phyloP scores from a whole-genome alignment of 2,329 filamentous ascomycete species.

The Aspergillus melleus region DNA sequence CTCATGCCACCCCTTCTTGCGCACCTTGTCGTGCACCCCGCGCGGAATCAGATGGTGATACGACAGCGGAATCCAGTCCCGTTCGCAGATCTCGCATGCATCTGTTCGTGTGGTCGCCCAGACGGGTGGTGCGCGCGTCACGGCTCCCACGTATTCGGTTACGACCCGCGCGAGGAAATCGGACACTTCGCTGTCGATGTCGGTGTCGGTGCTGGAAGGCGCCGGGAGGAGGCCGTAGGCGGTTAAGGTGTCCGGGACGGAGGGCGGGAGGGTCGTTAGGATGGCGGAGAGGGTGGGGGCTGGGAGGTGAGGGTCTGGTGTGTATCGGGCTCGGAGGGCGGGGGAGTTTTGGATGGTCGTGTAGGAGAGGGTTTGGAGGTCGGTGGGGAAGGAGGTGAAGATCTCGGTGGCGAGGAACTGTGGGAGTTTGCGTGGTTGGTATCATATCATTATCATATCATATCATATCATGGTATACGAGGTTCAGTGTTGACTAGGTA shows the following conservation, averaged over 20 bases:
- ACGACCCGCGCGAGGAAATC: slow-evolving; percentile 65
- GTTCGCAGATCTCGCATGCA: slow-evolving; percentile 73
- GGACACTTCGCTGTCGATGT: slow-evolving; percentile 43
- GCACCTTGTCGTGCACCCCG: slow-evolving; percentile 70
- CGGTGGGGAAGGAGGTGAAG: slow-evolving; percentile 64
- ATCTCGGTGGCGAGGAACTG: slow-evolving; percentile 70
- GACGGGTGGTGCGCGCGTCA: slow-evolving; percentile 63
- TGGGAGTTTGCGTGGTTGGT: neutral
- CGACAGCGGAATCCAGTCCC: slow-evolving; percentile 72
- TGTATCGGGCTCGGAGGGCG: slow-evolving; percentile 56
- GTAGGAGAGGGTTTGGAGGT: slow-evolving; percentile 64
- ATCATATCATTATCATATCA: neutral
- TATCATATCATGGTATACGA: neutral
- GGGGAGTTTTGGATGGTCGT: slow-evolving; percentile 52
- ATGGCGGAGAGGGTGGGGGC: slow-evolving; percentile 52
- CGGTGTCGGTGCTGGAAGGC: slow-evolving; percentile 37
- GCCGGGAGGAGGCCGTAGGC: slow-evolving; percentile 64
- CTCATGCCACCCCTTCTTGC: slow-evolving; percentile 77
- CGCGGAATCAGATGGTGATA: slow-evolving; percentile 88
- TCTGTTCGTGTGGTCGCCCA: slow-evolving; percentile 58
- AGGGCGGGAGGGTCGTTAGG: slow-evolving; percentile 57
- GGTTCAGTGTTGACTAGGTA: too few relatives aligned
- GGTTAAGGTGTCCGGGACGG: slow-evolving; percentile 65
- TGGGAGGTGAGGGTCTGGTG: slow-evolving; percentile 53
- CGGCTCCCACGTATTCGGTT: slow-evolving; percentile 59